Evolutionary conservation across 2,329 filamentous ascomycete genomes (phyloP).

Genomic region (Pseudogymnoascus sp.): DNA sequence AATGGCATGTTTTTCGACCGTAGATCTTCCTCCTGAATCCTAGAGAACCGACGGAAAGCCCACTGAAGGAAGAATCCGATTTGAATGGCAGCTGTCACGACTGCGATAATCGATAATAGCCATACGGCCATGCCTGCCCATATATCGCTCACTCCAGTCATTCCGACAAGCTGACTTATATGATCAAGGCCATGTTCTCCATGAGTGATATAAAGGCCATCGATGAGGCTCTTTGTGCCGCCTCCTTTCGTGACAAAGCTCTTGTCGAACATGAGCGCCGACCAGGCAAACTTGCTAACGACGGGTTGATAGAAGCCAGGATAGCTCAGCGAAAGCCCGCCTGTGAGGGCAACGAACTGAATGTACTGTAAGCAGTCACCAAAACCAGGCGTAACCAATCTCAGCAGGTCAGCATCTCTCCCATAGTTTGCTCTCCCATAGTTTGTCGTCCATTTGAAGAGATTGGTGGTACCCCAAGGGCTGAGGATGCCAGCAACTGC

Average conservation of each 20-base stretch:
- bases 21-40: constrained; percentile 75
- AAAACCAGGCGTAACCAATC: constrained; percentile 90
- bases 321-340: constrained; percentile 78
- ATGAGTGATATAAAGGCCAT: constrained; percentile 80
- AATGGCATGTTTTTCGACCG: constrained; percentile 90
- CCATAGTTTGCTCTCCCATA: constrained; percentile 95
- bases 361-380: constrained; percentile 96
- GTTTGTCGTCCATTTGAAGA: constrained; percentile 96
- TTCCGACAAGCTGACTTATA: constrained; percentile 74
- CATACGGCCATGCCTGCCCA: constrained; percentile 95
- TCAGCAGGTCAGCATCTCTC: constrained; percentile 80
- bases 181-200: constrained; percentile 71
- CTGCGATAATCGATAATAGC: constrained; percentile 68
- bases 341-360: constrained; percentile 82
- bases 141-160: constrained; percentile 66
- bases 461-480: constrained; percentile 84
- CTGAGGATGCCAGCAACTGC: constrained; percentile 79
- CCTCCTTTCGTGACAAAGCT: constrained; percentile 68
- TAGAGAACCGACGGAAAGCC: constrained; percentile 62
- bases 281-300: constrained; percentile 82
- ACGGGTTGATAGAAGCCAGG: constrained; percentile 92
- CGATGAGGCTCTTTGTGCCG: constrained; percentile 59
- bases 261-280: constrained; percentile 83
- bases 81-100: constrained; percentile 63
- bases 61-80: constrained; percentile 69